Evolutionary conservation across 345 rosid genomes (phyloP), one percentile per base, ranked within the genome.

Genomic region (Orychophragmus violaceus): DNA sequence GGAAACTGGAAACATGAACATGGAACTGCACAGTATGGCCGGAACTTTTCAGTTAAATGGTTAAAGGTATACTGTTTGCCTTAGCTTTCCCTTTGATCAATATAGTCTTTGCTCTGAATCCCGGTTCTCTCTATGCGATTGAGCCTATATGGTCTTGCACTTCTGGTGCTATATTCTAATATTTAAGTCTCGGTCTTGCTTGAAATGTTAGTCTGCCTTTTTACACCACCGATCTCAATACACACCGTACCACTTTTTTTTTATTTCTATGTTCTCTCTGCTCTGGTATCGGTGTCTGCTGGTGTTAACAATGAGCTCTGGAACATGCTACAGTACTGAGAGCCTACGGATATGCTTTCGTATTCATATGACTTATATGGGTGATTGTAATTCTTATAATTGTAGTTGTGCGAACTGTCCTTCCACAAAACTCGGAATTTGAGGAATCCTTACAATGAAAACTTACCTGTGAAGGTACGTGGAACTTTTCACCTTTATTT

Each of bases 1-100:
- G 99, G 99, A 32, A 94, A 91, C 70, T 91, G 97, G 99, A 89
- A 95, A 82, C 87, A 91, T 78, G 96, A 90, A 21, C 99, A 95
- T 76, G 99, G 99, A 79, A 91, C 97, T 69, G 95, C 96, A 52
- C 96, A 87, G 76, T 95, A 87, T 76, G 99, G 97, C 65, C 80
- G 97, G 48, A 95, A 95, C 76, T 95, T 95, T 82, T 87, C 99
- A 35, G 96, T 95, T 71, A 91, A 95, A 79, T 95, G 99, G 99
- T 82, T 95, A 74, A 94, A 94, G 95, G 99, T 87, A 70, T 59
- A 37, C 18, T 5, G 37, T 50, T 44, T 61, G 44, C 16, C 45
- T 66, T 53, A 27, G 17, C 50, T 62, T 36, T 46, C 37, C 44
- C 73, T 59, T 24, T 44, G 29, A 9, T 53, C 32, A 32, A 4